Base-by-base conservation (phyloP, 1,139 yeast species). In the Protomyces arabidopsidicola region DNA sequence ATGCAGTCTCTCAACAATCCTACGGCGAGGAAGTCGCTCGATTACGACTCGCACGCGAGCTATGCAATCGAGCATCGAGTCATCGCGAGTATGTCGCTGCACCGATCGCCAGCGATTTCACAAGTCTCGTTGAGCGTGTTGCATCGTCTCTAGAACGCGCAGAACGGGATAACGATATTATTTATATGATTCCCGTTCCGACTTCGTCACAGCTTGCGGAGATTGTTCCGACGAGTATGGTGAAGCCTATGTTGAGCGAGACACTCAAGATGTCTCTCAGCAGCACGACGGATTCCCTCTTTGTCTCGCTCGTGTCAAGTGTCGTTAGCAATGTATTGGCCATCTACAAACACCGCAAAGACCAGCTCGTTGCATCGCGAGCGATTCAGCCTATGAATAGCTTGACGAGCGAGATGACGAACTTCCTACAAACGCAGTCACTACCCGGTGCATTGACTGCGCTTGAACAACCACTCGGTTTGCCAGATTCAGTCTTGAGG, bases 161-260 rank as follows among this genome's bases (percentile, higher is more conserved):
- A 0, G 90, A 87, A 69, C 81, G 84, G 69, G 97, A 90, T 68
- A 90, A 90, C 71, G 93, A 89, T 71, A 77, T 90, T 70, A 84
- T 90, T 3, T 89, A 89, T 73, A 74, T 88, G 55, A 85, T 87
- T 67, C 75, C 78, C 0, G 84, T 90, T 0, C 95, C 96, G 0
- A 71, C 71, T 0, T 73, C 72, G 2, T 68, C 74, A 0, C 77
- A 79, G 1, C 70, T 85, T 3, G 77, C 83, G 0, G 72, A 77
- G 0, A 76, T 86, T 3, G 72, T 76, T 0, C 80, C 82, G 0
- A 85, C 83, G 0, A 73, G 81, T 6, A 82, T 87, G 79, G 89
- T 86, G 0, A 82, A 82, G 62, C 77, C 85, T 0, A 68, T 79
- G 5, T 69, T 75, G 0, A 79, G 82, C 0, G 77, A 75, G 0